Conservation (phyloP, 768 basidiomycete genomes). For the Neoboletus subvelutipes region DNA sequence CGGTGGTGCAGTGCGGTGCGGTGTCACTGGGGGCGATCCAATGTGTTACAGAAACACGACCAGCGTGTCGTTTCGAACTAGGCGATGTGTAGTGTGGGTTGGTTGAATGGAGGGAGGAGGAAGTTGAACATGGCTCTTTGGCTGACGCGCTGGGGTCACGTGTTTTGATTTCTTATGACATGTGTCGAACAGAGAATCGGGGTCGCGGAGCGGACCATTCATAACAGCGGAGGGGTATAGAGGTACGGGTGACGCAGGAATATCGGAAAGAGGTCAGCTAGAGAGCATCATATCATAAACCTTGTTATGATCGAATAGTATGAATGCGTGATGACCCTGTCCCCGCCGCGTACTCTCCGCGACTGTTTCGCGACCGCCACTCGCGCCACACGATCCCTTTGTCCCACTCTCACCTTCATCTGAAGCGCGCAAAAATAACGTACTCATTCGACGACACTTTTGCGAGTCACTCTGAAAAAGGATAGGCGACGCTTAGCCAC, state of each 20-base stretch:
- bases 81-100: not conserved
- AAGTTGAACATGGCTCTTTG: not conserved
- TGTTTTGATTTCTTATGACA: slow-evolving; percentile 12
- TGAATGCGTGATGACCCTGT: not conserved
- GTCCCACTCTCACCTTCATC: slow-evolving; percentile 3
- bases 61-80: slow-evolving; percentile 12
- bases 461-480: no score
- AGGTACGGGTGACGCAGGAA: not conserved
- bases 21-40: not conserved
- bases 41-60: slow-evolving; percentile 4
- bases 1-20: not conserved
- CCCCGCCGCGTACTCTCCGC: slow-evolving; percentile 9
- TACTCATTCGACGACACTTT: no score
- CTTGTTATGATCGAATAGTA: not conserved
- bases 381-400: slow-evolving; percentile 4
- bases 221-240: not conserved
- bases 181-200: not conserved
- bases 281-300: not conserved
- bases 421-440: no score
- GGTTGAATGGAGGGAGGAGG: not conserved
- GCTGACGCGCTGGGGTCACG: slow-evolving; percentile 8
- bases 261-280: not conserved
- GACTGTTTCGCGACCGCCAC: slow-evolving; percentile 17
- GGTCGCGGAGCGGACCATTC: not conserved
- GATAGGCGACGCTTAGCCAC: no score